phyloP scores from a whole-genome alignment of 148 eudicot genomes.

The Cornus florida region DNA sequence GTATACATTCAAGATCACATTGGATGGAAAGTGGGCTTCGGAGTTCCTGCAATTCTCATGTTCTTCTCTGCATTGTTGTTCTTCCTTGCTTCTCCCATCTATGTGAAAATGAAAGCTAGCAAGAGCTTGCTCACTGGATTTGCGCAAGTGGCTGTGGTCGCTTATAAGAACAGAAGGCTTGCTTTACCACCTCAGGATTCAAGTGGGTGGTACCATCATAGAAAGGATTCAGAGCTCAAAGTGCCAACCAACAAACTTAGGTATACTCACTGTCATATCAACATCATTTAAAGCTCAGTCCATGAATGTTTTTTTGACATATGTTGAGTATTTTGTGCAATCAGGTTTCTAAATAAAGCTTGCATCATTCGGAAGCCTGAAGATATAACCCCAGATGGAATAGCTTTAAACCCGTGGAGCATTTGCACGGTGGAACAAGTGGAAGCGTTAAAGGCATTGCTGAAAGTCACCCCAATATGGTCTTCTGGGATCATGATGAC shows the following conservation, averaged over 20 bases:
- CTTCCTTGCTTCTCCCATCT: conserved; percentile 56
- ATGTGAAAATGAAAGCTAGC: conserved; percentile 45
- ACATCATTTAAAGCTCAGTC: not conserved
- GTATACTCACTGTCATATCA: conserved; percentile 24
- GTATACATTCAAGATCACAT: conserved; percentile 79
- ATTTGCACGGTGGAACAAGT: conserved; percentile 72
- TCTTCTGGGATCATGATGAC: conserved; percentile 67
- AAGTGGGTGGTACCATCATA: conserved; percentile 29
- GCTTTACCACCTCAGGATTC: conserved; percentile 26
- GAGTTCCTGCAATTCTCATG: conserved; percentile 74
- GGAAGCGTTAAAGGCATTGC: conserved; percentile 67
- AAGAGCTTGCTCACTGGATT: conserved; percentile 63
- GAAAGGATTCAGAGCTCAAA: conserved; percentile 33
- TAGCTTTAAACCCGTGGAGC: conserved; percentile 49
- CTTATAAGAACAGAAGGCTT: conserved; percentile 51
- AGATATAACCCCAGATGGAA: conserved; percentile 45
- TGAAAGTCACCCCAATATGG: conserved; percentile 75
- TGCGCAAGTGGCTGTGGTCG: conserved; percentile 50
- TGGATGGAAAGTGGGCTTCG: conserved; percentile 83
- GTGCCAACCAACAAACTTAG: conserved; percentile 56
- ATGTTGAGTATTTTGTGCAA: not conserved
- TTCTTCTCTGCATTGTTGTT: conserved; percentile 46
- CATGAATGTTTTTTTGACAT: not conserved
- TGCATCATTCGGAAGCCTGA: conserved; percentile 55
- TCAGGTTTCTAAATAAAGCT: conserved; percentile 74